These are phyloP conservation scores for Eutypa lata DNA, from an alignment of 2,329 filamentous ascomycete genomes.

Conservation along the genomic window DNA sequence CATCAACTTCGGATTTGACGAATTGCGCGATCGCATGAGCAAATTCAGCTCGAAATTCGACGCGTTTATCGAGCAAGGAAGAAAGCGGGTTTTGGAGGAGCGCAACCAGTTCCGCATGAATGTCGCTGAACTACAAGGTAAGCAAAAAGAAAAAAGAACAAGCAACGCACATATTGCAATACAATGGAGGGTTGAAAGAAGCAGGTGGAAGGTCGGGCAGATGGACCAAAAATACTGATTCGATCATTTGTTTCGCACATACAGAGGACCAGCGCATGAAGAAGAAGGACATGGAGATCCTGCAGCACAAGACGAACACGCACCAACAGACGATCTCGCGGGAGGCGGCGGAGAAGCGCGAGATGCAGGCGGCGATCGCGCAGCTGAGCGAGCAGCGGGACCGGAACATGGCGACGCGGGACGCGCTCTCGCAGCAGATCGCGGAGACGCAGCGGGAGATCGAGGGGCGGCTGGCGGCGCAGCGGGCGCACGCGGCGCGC, in stretches of 20 bases:
- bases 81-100: constrained; percentile 87
- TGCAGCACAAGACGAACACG: constrained; percentile 66
- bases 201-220: too few relatives aligned
- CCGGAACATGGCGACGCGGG: constrained; percentile 54
- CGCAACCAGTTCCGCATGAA: constrained; percentile 91
- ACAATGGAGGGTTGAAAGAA: too few relatives aligned
- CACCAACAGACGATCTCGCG: constrained; percentile 74
- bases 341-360: constrained; percentile 71
- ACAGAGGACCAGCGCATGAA: constrained; percentile 89
- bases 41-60: constrained; percentile 91
- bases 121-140: constrained; percentile 86
- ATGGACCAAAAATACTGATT: too few relatives aligned
- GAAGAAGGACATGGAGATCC: constrained; percentile 81
- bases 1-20: constrained; percentile 95
- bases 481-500: constrained; percentile 68
- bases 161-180: neutral
- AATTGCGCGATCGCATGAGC: constrained; percentile 90
- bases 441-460: constrained; percentile 68
- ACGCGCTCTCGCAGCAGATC: constrained; percentile 59
- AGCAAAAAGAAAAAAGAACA: constrained; percentile 11
- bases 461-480: constrained; percentile 65
- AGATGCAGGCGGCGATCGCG: constrained; percentile 66
- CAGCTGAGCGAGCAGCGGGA: constrained; percentile 59
- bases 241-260: neutral
- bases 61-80: constrained; percentile 85